Conservation (phyloP, 2,329 filamentous ascomycete genomes). For the Trichophyton benhamiae region DNA sequence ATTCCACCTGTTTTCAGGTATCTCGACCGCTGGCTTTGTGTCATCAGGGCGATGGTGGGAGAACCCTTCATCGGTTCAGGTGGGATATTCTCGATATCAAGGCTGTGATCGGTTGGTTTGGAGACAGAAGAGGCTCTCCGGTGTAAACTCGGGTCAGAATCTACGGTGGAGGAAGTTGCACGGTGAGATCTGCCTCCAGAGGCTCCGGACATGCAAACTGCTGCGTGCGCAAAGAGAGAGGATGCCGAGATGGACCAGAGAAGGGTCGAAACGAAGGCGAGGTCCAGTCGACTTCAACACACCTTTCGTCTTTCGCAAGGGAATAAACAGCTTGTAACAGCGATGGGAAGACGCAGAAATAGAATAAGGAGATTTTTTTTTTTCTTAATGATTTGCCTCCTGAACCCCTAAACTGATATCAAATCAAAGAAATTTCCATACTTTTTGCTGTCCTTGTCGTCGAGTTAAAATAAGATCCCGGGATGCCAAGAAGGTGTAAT, state of each 20-base stretch:
- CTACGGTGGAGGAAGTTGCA: slow-evolving; percentile 43
- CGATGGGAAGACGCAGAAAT: background rate
- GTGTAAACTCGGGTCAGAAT: slow-evolving; percentile 34
- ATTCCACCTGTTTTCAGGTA: slow-evolving; percentile 52
- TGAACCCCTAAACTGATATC: background rate
- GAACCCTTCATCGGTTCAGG: slow-evolving; percentile 20
- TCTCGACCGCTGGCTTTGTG: slow-evolving; percentile 48
- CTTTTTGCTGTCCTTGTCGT: background rate
- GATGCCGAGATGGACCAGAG: slow-evolving; percentile 2
- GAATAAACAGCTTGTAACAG: too few species aligned
- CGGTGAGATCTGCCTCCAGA: slow-evolving; percentile 39
- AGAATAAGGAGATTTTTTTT: background rate
- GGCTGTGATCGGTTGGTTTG: slow-evolving; percentile 12
- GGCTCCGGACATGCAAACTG: slow-evolving; percentile 44
- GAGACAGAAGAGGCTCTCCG: slow-evolving; percentile 35
- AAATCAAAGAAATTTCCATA: background rate
- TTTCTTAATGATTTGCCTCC: background rate
- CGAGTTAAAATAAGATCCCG: background rate
- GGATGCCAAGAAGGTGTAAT: background rate
- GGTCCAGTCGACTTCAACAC: slow-evolving; percentile 6
- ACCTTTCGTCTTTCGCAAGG: background rate
- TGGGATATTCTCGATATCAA: slow-evolving; percentile 4
- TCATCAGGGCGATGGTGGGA: slow-evolving; percentile 40
- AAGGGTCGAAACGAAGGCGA: slow-evolving; percentile 16
- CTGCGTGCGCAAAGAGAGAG: slow-evolving; percentile 3